Percentiles rank a stretch among this genome's conserved stretches.
Conservation (phyloP, 257 asterid species). For the Jasminum sambac region DNA sequence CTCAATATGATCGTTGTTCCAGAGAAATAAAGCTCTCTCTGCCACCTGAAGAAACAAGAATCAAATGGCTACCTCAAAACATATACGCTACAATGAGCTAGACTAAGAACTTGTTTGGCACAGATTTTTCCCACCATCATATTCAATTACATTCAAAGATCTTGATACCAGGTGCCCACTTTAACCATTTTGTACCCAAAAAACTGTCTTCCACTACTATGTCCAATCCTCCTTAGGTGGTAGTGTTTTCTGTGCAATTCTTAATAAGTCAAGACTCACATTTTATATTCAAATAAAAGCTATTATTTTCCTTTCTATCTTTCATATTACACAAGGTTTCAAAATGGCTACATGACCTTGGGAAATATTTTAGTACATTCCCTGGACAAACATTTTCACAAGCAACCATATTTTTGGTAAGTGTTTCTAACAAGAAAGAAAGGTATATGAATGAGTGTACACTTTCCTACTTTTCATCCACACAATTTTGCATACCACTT, state of each 20-base stretch:
- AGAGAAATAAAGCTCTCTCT: conserved; percentile 73
- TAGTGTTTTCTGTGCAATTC: neutral
- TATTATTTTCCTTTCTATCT: neutral
- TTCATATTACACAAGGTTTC: neutral
- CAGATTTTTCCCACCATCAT: too few species aligned
- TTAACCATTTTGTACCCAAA: too few species aligned
- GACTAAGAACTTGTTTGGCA: neutral
- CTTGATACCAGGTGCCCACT: too few species aligned
- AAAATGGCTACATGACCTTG: neutral
- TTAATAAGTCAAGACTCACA: neutral
- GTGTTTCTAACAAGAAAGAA: too few species aligned
- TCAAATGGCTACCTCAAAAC: neutral
- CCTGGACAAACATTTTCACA: neutral
- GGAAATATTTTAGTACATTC: neutral
- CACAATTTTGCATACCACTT: too few species aligned
- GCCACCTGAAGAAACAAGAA: conserved; percentile 57
- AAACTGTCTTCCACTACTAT: too few species aligned
- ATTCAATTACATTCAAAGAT: too few species aligned
- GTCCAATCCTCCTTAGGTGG: neutral
- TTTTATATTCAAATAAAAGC: neutral
- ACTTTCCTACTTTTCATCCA: too few species aligned
- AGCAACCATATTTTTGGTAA: neutral
- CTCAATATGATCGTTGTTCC: conserved; percentile 75
- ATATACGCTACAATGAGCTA: neutral
- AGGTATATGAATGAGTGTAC: too few species aligned